Evolutionary conservation across 805 yeast species (phyloP).

Genomic region (Hanseniaspora meyeri): DNA sequence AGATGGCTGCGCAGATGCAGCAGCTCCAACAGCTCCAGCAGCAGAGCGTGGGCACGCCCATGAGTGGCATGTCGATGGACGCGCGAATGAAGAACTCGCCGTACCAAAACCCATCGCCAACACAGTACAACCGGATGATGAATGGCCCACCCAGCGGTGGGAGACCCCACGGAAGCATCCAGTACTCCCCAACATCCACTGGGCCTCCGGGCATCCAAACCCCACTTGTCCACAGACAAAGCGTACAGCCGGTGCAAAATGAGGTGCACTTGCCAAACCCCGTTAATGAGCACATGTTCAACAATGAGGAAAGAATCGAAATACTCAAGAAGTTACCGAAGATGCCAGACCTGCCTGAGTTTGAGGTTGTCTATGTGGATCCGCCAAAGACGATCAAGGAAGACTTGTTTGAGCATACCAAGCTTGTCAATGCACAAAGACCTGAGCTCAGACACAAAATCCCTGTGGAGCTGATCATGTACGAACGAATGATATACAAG

Average conservation of each 20-base stretch:
- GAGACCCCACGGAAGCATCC: not conserved
- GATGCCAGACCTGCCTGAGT: not conserved
- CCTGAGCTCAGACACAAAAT: not conserved
- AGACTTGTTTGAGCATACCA: not conserved
- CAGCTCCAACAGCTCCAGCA: constrained; percentile 9
- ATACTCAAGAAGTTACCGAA: constrained; percentile 4
- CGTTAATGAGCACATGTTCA: not conserved
- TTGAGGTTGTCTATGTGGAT: constrained; percentile 7
- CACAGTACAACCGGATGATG: not conserved
- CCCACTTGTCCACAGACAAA: constrained; percentile 35
- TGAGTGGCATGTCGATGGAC: constrained; percentile 13
- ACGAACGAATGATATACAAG: not conserved
- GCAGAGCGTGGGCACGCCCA: constrained; percentile 19
- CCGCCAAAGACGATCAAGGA: not conserved
- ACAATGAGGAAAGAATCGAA: not conserved
- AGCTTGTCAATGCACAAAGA: not conserved
- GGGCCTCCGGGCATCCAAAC: constrained; percentile 12
- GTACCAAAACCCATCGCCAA: not conserved
- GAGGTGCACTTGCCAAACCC: not conserved
- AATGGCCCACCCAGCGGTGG: not conserved
- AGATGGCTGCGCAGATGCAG: not conserved
- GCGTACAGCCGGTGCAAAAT: constrained; percentile 28
- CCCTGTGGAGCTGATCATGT: not conserved
- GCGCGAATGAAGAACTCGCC: constrained; percentile 15
- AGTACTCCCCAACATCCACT: not conserved